These are phyloP conservation scores for Penicillium pulvis DNA, from an alignment of 495 filamentous ascomycete genomes.

Conservation along the genomic window DNA sequence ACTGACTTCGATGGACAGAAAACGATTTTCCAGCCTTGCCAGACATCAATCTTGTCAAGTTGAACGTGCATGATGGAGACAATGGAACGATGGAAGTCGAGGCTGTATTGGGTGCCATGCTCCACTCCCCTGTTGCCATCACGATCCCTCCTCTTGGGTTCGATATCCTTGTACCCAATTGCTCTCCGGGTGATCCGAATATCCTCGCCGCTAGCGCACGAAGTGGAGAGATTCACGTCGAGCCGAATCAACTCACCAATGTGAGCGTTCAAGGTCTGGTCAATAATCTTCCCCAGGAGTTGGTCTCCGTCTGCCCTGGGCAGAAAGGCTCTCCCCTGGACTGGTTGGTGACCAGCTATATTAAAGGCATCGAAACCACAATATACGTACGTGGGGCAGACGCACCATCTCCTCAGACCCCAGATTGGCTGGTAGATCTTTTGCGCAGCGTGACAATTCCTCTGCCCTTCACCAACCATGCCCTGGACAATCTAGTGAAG, in stretches of 20 bases:
- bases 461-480: conserved; percentile 76
- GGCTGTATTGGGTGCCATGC: conserved; percentile 65
- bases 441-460: conserved; percentile 82
- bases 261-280: conserved; percentile 71
- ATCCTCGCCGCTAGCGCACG: conserved; percentile 77
- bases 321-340: conserved; percentile 81
- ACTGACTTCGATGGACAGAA: conserved; percentile 32
- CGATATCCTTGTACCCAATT: conserved; percentile 79
- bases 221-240: conserved; percentile 64
- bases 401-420: conserved; percentile 62
- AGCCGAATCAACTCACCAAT: conserved; percentile 63
- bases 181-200: conserved; percentile 58
- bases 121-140: conserved; percentile 75
- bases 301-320: conserved; percentile 72
- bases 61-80: conserved; percentile 72
- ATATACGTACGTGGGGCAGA: conserved; percentile 80
- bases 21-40: conserved; percentile 75
- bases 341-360: conserved; percentile 75
- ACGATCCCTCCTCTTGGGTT: conserved; percentile 79
- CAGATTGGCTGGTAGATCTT: conserved; percentile 78
- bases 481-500: conserved; percentile 77
- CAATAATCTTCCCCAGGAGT: conserved; percentile 64
- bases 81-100: conserved; percentile 74
- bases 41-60: conserved; percentile 69
- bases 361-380: conserved; percentile 73